A percentile compares a stretch with the other conserved stretches of the same genome.
phyloP scores from a whole-genome alignment of 352 stramenopile genomes.

The Halophytophthora polymorphica region DNA sequence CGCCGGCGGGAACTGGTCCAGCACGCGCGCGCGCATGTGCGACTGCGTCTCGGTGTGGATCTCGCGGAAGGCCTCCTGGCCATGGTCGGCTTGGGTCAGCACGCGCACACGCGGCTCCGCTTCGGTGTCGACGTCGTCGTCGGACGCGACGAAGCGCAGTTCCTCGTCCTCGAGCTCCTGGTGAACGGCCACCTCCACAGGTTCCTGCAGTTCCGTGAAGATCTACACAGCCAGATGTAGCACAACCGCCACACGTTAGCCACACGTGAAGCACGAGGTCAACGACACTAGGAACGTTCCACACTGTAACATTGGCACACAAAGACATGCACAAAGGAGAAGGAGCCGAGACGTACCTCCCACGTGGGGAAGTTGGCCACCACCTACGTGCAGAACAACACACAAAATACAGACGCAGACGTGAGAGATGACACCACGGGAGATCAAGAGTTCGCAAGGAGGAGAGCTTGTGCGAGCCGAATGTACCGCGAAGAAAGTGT shows the following conservation, averaged over 20 bases:
- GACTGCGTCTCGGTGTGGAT: conserved; percentile 54
- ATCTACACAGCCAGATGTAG: conserved; percentile 29
- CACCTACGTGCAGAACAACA: conserved; percentile 23
- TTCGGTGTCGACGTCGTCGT: conserved; percentile 4
- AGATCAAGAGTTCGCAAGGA: not conserved
- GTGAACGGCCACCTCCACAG: conserved; percentile 43
- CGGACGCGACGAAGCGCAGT: conserved; percentile 37
- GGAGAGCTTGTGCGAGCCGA: not conserved
- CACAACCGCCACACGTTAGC: not conserved
- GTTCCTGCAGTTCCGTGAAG: conserved; percentile 48
- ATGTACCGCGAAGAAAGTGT: conserved; percentile 64
- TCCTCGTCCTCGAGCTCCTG: conserved; percentile 51
- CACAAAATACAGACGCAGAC: conserved; percentile 2
- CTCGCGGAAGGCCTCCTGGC: conserved; percentile 43
- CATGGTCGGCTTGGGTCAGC: conserved; percentile 51
- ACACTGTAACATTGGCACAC: too few relatives aligned
- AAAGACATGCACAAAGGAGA: not conserved
- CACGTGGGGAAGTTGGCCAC: conserved; percentile 60
- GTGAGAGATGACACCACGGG: not conserved
- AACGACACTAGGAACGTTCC: too few relatives aligned
- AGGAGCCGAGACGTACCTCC: conserved; percentile 37
- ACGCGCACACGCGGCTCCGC: conserved; percentile 25
- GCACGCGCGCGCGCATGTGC: conserved; percentile 62
- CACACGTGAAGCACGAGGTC: too few relatives aligned
- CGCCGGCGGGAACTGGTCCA: conserved; percentile 52